Evolutionary conservation across 176 grass and related monocot species (phyloP), one percentile per base, ranked within the genome.

Genomic region (Oropetium thomaeum): DNA sequence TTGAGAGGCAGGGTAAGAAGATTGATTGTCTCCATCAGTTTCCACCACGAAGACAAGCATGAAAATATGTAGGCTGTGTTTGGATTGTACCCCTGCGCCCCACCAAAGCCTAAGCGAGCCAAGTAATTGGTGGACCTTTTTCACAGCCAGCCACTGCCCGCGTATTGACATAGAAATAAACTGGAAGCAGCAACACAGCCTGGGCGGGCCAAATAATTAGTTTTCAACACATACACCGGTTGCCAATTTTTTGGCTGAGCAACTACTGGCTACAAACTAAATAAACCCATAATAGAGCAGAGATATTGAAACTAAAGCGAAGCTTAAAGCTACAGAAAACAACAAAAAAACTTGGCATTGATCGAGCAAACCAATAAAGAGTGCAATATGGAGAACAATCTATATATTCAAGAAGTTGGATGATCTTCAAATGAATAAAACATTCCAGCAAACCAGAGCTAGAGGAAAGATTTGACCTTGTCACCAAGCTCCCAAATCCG

Each of bases 371-470:
- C 3, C 26, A 80, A 75, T 75, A 6, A 33, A 80, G 13, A 58
- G 29, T 61, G 59, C 12, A 73, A 58, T 45, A 74, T 70, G 32
- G 53, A 77, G 45, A 62, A 51, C 44, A 52, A 73, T 74, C 32
- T 58, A 80, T 26, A 75, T 13, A 80, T 86, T 49, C 83, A 75
- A 81, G 20, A 34, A 74, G 42, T 43, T 69, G 19, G 53, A 43
- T 61, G 38, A 40, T 74, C 14, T 73, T 81, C 41, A n/a, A 42
- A 29, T 69, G 74, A 29, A 63, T 11, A 48, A 79, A 80, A 40
- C 69, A 69, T 55, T 86, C 75, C 71, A 12, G 9, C 2, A 52
- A 10, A 9, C 20, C 20, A 22, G 20, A 23, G 49, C 48, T 5
- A 8, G 6, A 52, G 7, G 20, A 52, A 52, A 52, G 49, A 52